Evolutionary conservation across 768 basidiomycete species (phyloP).

Genomic region (Mycena floridula): DNA sequence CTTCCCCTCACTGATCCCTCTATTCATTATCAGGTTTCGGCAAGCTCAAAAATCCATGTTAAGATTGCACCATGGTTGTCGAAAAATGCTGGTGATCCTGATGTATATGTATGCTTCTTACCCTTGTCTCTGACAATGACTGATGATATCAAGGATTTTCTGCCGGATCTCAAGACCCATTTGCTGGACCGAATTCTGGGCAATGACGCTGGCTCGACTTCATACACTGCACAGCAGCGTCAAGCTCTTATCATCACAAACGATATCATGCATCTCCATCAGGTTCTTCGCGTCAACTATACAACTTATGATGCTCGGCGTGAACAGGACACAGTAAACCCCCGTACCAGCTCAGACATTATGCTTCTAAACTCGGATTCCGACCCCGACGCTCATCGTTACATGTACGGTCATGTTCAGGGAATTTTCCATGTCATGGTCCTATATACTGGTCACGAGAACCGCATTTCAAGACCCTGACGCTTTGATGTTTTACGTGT

Average conservation of each 20-base stretch:
- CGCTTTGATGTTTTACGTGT: slow-evolving; percentile 12
- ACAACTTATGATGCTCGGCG: slow-evolving; percentile 19
- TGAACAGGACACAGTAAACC: slow-evolving; percentile 26
- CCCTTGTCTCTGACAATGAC: not conserved
- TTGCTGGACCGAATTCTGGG: slow-evolving; percentile 4
- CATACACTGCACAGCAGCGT: not conserved
- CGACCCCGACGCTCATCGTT: slow-evolving; percentile 8
- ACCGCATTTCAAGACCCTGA: slow-evolving; percentile 3
- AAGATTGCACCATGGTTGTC: not conserved
- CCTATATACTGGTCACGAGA: not conserved
- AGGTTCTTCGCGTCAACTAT: slow-evolving; percentile 17
- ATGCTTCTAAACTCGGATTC: slow-evolving; percentile 11
- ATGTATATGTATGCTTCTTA: not conserved
- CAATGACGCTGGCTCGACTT: not conserved
- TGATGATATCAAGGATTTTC: slow-evolving; percentile 4
- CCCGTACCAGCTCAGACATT: slow-evolving; percentile 19
- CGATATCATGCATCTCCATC: slow-evolving; percentile 19
- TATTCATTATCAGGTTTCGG: not conserved
- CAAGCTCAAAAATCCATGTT: not conserved
- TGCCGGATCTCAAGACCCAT: slow-evolving; percentile 3
- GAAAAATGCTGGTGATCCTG: not conserved
- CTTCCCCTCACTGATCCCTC: not conserved
- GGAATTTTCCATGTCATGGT: slow-evolving; percentile 15
- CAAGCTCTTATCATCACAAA: not conserved
- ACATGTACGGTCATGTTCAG: slow-evolving; percentile 16